phyloP scores from a whole-genome alignment of 2,329 filamentous ascomycete genomes.

The Aspergillus ochraceus region DNA sequence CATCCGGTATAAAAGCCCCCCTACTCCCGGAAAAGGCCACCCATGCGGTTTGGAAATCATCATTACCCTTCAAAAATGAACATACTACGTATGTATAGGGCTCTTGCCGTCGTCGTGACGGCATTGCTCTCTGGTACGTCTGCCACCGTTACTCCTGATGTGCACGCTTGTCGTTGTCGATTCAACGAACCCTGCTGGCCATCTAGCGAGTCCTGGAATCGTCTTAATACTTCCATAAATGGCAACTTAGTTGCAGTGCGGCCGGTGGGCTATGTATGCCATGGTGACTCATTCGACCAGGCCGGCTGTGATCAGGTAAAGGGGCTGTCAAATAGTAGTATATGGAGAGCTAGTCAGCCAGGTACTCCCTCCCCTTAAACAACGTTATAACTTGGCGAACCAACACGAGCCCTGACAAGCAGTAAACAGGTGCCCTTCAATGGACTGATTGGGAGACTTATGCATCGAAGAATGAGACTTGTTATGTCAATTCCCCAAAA shows the following conservation, averaged over 20 bases:
- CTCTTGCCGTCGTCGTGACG: neutral
- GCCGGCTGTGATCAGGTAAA: slow-evolving; percentile 14
- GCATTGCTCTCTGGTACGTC: neutral
- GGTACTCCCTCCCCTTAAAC: neutral
- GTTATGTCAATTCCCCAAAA: slow-evolving; percentile 31
- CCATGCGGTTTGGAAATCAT: too few species aligned
- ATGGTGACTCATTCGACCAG: slow-evolving; percentile 17
- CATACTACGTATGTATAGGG: neutral
- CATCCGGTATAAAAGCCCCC: neutral
- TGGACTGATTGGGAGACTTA: slow-evolving; percentile 41
- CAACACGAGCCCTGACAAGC: neutral
- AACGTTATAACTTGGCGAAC: neutral
- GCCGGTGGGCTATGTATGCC: slow-evolving; percentile 32
- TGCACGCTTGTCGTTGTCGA: slow-evolving; percentile 21
- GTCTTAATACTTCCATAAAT: slow-evolving; percentile 38
- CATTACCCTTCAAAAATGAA: neutral
- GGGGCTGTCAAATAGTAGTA: slow-evolving; percentile 21
- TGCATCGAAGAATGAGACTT: slow-evolving; percentile 34
- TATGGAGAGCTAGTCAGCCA: slow-evolving; percentile 36
- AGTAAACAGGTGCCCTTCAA: slow-evolving; percentile 24
- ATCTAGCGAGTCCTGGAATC: slow-evolving; percentile 31
- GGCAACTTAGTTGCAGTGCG: slow-evolving; percentile 35
- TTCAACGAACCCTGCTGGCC: slow-evolving; percentile 39
- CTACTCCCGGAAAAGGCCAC: neutral
- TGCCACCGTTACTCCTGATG: neutral